Percentiles rank a stretch among this genome's conserved stretches.
Conservation (phyloP, 495 filamentous ascomycete species). For the Xylaria flabelliformis region DNA sequence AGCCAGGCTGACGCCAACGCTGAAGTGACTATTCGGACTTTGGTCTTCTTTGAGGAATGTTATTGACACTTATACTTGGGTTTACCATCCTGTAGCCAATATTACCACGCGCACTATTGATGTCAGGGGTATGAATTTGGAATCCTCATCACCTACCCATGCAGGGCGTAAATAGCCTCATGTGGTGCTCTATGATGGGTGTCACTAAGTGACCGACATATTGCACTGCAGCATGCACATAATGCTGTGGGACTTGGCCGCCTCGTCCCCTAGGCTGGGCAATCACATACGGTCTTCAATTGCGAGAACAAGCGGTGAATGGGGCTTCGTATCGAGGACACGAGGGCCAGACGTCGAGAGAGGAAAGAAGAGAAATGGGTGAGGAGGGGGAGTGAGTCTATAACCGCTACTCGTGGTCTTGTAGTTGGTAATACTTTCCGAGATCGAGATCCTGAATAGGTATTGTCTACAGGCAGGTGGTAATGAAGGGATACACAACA, state of each 20-base stretch:
- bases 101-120: constrained; percentile 3
- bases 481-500: background rate
- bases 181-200: background rate
- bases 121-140: background rate
- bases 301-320: constrained; percentile 5
- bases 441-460: background rate
- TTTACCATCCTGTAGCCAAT: background rate
- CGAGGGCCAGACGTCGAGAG: background rate
- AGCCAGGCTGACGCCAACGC: background rate
- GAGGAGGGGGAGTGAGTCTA: constrained; percentile 20
- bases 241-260: constrained; percentile 7
- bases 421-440: background rate
- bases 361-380: background rate
- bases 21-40: background rate
- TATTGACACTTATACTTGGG: background rate
- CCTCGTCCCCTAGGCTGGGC: background rate
- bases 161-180: constrained; percentile 18
- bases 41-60: background rate
- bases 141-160: constrained; percentile 5
- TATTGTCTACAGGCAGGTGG: background rate
- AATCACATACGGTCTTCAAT: background rate
- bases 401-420: constrained; percentile 18
- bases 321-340: background rate
- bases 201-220: background rate
- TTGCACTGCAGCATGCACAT: constrained; percentile 11